Percentiles rank a stretch among this genome's conserved stretches.
phyloP scores from a whole-genome alignment of 2,329 filamentous ascomycete species.

The Magnaporthiopsis incrustans region DNA sequence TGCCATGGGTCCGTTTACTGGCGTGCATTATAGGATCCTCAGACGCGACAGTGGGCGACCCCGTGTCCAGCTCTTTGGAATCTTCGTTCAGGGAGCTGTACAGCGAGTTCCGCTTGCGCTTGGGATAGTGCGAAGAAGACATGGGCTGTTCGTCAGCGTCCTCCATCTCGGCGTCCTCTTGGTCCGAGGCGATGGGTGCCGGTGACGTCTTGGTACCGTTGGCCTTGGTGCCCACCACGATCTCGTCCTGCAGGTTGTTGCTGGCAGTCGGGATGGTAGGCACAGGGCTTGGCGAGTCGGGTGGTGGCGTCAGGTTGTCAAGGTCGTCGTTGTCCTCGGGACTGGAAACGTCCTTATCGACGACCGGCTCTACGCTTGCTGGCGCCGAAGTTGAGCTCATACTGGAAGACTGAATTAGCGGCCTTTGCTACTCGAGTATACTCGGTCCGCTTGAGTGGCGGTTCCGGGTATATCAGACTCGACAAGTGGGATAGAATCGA shows the following conservation, averaged over 20 bases:
- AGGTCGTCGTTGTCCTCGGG: slow-evolving; percentile 29
- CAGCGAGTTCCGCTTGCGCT: slow-evolving; percentile 46
- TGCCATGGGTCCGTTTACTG: slow-evolving; percentile 21
- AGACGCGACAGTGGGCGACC: neutral
- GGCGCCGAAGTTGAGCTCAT: neutral
- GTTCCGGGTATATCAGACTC: neutral
- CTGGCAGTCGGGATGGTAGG: slow-evolving; percentile 25
- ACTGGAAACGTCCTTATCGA: slow-evolving; percentile 20
- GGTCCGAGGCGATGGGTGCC: slow-evolving; percentile 22
- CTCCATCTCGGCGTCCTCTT: slow-evolving; percentile 36
- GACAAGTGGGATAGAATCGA: neutral
- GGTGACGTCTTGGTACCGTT: slow-evolving; percentile 31
- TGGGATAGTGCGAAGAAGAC: slow-evolving; percentile 35
- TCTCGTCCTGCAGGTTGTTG: slow-evolving; percentile 41
- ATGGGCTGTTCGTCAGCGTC: slow-evolving; percentile 26
- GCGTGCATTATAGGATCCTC: neutral
- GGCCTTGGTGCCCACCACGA: slow-evolving; percentile 38
- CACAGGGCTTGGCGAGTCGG: slow-evolving; percentile 20
- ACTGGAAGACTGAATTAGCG: neutral
- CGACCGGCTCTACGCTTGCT: neutral
- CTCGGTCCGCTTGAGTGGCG: neutral
- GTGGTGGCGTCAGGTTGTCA: slow-evolving; percentile 36
- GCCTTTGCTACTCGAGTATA: neutral
- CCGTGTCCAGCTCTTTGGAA: slow-evolving; percentile 28
- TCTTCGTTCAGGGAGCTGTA: slow-evolving; percentile 42